Base-by-base conservation (phyloP, 805 yeast species). In the Candida golubevii region DNA sequence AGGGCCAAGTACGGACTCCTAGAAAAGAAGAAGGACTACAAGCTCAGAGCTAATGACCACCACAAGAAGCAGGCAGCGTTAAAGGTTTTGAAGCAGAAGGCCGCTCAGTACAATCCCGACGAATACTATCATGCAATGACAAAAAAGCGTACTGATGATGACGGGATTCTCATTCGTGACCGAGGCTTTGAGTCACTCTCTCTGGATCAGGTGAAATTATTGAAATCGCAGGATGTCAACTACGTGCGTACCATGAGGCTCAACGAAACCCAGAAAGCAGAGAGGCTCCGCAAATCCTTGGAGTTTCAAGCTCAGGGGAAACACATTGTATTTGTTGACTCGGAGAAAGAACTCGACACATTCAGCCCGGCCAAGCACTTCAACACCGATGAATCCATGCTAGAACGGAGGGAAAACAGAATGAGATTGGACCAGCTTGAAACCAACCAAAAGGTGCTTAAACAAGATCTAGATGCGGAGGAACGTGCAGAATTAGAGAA, bases 121-220 rank as follows among this genome's bases (percentile, higher is more conserved):
- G 99, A 93, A 65, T 93, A 85, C 69, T 89, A 91, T 65, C 96
- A 88, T 78, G 93, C 88, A 15, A 93, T 93, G 99, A 78, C 83
- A 29, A 72, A 75, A 11, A 71, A 74, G 48, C 75, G 74, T 56
- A 80, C 93, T 5, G 95, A 88, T 51, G 67, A 72, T 2, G 69
- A 75, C 9, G 97, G 97, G 1, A 73, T 86, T 8, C 58, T 85
- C 39, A 62, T 85, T 9, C 69, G 81, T 1, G 87, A 86, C 18
- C 73, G 95, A 48, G 85, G 79, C 14, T 75, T 72, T 26, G 85
- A 79, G 53, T 69, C 71, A 29, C 65, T 89, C 43, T 67, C 80
- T 8, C 76, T 75, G 39, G 96, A 83, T 44, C 96, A 91, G 57
- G 85, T 85, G 39, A 80, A 86, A 59, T 71, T 93, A 36, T 67